phyloP scores from a whole-genome alignment of 352 stramenopile genomes.

The Phytophthora chlamydospora region DNA sequence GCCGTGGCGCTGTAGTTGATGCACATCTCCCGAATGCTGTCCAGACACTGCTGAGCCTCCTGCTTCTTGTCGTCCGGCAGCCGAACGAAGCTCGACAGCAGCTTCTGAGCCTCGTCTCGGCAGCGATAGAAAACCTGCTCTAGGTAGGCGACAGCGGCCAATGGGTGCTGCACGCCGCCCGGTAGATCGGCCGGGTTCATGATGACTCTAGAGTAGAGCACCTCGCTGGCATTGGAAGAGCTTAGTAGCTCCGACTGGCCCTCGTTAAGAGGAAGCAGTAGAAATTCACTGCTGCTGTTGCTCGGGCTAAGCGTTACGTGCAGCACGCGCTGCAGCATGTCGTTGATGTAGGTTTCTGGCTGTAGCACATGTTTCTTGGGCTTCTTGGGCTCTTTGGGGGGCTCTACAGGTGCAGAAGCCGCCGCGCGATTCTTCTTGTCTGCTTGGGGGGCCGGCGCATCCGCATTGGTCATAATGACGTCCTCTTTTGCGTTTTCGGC shows the following conservation, averaged over 20 bases:
- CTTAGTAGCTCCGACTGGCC: conserved; percentile 34
- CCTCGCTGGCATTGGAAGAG: conserved; percentile 59
- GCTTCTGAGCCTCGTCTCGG: conserved; percentile 69
- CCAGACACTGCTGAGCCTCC: conserved; percentile 54
- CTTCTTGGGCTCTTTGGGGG: conserved; percentile 38
- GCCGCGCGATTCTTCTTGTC: conserved; percentile 30
- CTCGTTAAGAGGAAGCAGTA: conserved; percentile 44
- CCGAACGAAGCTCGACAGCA: conserved; percentile 68
- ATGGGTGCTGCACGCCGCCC: conserved; percentile 54
- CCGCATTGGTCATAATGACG: conserved; percentile 34
- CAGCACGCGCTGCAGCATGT: conserved; percentile 76
- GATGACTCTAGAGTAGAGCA: conserved; percentile 76
- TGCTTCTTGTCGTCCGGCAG: conserved; percentile 55
- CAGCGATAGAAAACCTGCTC: conserved; percentile 80
- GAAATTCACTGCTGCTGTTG: conserved; percentile 27
- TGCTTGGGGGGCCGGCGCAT: not conserved
- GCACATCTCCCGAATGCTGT: conserved; percentile 73
- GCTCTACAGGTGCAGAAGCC: not conserved
- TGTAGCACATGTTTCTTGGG: conserved; percentile 41
- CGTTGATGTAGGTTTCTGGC: conserved; percentile 69
- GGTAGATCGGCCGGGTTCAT: conserved; percentile 58
- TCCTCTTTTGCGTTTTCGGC: conserved; percentile 7
- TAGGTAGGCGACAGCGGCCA: conserved; percentile 72
- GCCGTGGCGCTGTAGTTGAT: conserved; percentile 88
- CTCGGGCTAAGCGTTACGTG: conserved; percentile 60